Evolutionary conservation across 176 grass and related monocot genomes (phyloP).

Genomic region (Rhynchospora pubera): DNA sequence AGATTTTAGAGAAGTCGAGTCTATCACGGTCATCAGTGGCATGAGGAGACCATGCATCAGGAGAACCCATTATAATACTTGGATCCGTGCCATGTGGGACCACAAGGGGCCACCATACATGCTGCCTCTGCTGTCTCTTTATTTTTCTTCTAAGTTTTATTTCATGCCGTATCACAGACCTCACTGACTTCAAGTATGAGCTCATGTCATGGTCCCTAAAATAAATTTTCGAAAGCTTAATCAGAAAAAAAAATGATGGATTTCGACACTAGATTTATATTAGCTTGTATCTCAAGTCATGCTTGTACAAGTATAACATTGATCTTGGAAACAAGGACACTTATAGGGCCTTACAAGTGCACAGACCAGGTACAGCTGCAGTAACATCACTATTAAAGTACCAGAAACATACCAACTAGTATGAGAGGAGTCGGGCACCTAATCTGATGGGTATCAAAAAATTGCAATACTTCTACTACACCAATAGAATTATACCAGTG

Average conservation of each 20-base stretch:
- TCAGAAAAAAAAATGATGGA: background rate
- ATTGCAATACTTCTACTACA: too few species aligned
- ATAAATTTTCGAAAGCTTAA: background rate
- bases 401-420: background rate
- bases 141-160: constrained; percentile 28
- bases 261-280: background rate
- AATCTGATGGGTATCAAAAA: background rate
- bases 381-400: background rate
- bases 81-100: background rate
- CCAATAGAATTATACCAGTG: background rate
- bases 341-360: background rate
- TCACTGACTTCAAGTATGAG: constrained; percentile 67
- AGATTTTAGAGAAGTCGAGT: constrained; percentile 24
- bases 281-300: background rate
- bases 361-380: background rate
- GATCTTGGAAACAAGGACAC: background rate
- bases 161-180: constrained; percentile 58
- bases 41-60: constrained; percentile 9
- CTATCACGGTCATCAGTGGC: background rate
- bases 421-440: background rate
- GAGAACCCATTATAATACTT: constrained; percentile 18
- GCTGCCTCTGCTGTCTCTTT: constrained; percentile 26
- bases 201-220: constrained; percentile 72
- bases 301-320: background rate
- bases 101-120: constrained; percentile 52